Percentiles rank a stretch among this genome's conserved stretches.
These are phyloP conservation scores for Phaeosphaeriaceae sp. DNA, from an alignment of 2,329 filamentous ascomycete genomes.

Conservation along the genomic window DNA sequence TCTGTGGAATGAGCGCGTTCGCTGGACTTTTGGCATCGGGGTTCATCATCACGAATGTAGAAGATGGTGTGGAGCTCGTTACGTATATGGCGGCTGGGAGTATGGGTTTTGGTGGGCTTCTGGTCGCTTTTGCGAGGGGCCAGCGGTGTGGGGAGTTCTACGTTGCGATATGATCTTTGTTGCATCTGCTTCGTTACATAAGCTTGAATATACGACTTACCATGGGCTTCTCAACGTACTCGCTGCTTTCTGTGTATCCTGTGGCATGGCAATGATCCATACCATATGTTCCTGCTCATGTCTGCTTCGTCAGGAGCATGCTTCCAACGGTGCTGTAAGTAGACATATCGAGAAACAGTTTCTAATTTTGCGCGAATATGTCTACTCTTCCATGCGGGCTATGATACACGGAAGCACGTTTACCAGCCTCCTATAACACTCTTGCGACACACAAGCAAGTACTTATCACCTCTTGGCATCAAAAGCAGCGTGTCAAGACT, in stretches of 20 bases:
- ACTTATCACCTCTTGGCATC: not conserved
- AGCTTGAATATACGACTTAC: too few relatives aligned
- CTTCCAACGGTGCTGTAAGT: too few relatives aligned
- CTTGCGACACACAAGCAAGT: not conserved
- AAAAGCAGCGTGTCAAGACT: not conserved
- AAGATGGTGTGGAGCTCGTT: constrained; percentile 7
- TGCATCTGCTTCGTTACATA: not conserved
- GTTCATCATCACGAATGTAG: constrained; percentile 11
- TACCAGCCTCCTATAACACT: too few relatives aligned
- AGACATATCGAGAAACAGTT: too few relatives aligned
- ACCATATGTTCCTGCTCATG: too few relatives aligned
- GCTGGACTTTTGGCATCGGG: constrained; percentile 13
- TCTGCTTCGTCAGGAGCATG: too few relatives aligned
- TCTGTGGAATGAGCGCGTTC: constrained; percentile 12
- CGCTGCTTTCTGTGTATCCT: too few relatives aligned
- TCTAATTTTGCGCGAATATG: too few relatives aligned
- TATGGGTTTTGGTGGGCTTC: constrained; percentile 6
- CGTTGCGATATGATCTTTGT: constrained; percentile 6
- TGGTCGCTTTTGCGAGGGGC: constrained; percentile 10
- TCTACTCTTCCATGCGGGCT: too few relatives aligned
- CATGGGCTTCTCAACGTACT: too few relatives aligned
- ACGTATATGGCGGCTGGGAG: constrained; percentile 8
- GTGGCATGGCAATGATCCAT: too few relatives aligned
- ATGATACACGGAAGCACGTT: too few relatives aligned
- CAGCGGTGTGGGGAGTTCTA: constrained; percentile 3